phyloP scores from a whole-genome alignment of 2,329 filamentous ascomycete species.

The Colletotrichum coccodes region DNA sequence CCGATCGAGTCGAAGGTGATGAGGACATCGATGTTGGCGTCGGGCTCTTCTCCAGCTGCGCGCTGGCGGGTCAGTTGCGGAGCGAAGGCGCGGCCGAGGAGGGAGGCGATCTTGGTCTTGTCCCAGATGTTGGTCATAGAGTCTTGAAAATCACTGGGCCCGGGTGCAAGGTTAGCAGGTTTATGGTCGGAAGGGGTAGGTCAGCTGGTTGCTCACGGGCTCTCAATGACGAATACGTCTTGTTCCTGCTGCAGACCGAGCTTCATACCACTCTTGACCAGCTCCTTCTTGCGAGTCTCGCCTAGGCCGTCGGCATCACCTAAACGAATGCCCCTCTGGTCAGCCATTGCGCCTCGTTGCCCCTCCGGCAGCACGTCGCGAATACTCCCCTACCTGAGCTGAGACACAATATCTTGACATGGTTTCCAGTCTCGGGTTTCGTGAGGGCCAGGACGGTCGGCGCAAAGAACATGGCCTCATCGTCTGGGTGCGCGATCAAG shows the following conservation, averaged over 20 bases:
- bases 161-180: slow-evolving; percentile 1
- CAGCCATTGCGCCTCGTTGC: slow-evolving; percentile 18
- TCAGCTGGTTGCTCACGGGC: slow-evolving; percentile 61
- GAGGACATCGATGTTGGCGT: slow-evolving; percentile 77
- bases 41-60: slow-evolving; percentile 48
- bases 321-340: slow-evolving; percentile 41
- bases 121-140: slow-evolving; percentile 88
- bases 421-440: slow-evolving; percentile 81
- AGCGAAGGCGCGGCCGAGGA: slow-evolving; percentile 80
- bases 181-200: not conserved
- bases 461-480: slow-evolving; percentile 99
- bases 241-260: slow-evolving; percentile 80
- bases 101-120: slow-evolving; percentile 71
- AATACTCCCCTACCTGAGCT: slow-evolving; percentile 72
- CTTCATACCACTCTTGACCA: slow-evolving; percentile 80
- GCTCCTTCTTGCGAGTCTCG: slow-evolving; percentile 82
- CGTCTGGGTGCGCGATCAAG: slow-evolving; percentile 96
- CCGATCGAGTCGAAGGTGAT: slow-evolving; percentile 90
- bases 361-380: slow-evolving; percentile 36
- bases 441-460: slow-evolving; percentile 89
- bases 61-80: slow-evolving; percentile 63
- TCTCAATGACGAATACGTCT: slow-evolving; percentile 88
- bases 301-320: slow-evolving; percentile 90
- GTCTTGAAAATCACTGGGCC: slow-evolving; percentile 77
- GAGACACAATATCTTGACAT: slow-evolving; percentile 93